Evolutionary conservation across 345 rosid species (phyloP).

Genomic region (Capsella bursapastoris): DNA sequence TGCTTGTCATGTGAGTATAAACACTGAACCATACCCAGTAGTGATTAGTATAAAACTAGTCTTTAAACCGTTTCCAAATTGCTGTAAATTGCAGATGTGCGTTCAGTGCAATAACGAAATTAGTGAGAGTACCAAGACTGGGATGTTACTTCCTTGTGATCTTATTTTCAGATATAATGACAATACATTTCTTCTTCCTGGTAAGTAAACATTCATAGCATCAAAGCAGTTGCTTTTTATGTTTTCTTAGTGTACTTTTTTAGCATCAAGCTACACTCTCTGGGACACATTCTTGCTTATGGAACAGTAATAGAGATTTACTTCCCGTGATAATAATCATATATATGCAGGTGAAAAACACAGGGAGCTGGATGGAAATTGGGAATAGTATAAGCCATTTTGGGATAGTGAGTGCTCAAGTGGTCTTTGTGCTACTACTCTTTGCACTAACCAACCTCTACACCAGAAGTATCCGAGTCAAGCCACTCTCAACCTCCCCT

Average conservation of each 20-base stretch:
- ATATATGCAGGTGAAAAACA: conserved; percentile 67
- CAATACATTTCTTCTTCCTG: conserved; percentile 97
- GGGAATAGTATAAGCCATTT: conserved; percentile 97
- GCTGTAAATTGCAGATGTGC: conserved; percentile 67
- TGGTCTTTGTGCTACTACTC: conserved; percentile 87
- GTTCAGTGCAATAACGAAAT: conserved; percentile 88
- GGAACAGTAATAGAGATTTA: neutral
- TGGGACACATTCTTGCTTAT: neutral
- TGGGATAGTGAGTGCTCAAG: conserved; percentile 96
- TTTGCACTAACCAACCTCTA: conserved; percentile 84
- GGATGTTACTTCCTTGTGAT: conserved; percentile 97
- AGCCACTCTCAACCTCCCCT: conserved; percentile 45
- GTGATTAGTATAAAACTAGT: neutral
- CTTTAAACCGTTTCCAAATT: conserved; percentile 7
- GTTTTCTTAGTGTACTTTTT: neutral
- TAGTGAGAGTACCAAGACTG: conserved; percentile 71
- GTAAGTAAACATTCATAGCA: conserved; percentile 48
- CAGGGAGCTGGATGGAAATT: conserved; percentile 99
- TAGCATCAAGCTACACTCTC: conserved; percentile 1
- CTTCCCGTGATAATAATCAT: too few species aligned
- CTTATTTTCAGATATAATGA: conserved; percentile 89
- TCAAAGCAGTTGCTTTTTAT: neutral
- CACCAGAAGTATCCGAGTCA: conserved; percentile 69
- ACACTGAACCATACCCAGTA: conserved; percentile 1
- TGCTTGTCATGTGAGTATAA: conserved; percentile 91